Percentiles rank a stretch among this genome's conserved stretches.
phyloP scores from a whole-genome alignment of 2,329 filamentous ascomycete species.

The Clonostachys rosea region DNA sequence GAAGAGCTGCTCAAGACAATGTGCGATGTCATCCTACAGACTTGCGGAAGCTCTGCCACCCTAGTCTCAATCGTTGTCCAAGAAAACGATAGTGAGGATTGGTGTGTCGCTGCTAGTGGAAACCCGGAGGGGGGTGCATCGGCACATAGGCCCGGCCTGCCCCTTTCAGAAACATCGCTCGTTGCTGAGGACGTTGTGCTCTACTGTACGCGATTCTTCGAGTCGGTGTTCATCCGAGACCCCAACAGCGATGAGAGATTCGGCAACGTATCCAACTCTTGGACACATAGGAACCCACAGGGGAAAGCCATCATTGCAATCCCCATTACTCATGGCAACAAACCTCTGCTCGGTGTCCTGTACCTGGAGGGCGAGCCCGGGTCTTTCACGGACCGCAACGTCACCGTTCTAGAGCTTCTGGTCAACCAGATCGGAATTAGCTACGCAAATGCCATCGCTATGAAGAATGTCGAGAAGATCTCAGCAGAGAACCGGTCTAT shows the following conservation, averaged over 20 bases:
- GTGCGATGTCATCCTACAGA: slow-evolving; percentile 76
- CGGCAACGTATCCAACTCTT: slow-evolving; percentile 66
- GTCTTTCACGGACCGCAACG: slow-evolving; percentile 71
- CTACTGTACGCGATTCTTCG: slow-evolving; percentile 73
- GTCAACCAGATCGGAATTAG: slow-evolving; percentile 76
- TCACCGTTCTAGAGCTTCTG: slow-evolving; percentile 62
- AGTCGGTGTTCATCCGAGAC: slow-evolving; percentile 70
- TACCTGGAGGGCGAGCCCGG: slow-evolving; percentile 73
- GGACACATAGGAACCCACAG: slow-evolving; percentile 62
- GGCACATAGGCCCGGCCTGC: slow-evolving; percentile 61
- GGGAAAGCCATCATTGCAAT: slow-evolving; percentile 77
- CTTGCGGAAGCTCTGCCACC: slow-evolving; percentile 66
- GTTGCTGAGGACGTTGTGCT: slow-evolving; percentile 75
- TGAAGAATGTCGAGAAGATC: slow-evolving; percentile 71
- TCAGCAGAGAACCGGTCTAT: slow-evolving; percentile 75
- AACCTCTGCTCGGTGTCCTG: slow-evolving; percentile 66
- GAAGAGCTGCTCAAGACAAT: slow-evolving; percentile 75
- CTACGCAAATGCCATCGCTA: slow-evolving; percentile 62
- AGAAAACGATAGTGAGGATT: slow-evolving; percentile 54
- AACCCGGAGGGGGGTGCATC: slow-evolving; percentile 65
- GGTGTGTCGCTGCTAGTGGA: slow-evolving; percentile 71
- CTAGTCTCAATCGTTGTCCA: slow-evolving; percentile 71
- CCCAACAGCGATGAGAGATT: slow-evolving; percentile 73
- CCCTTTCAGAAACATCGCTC: slow-evolving; percentile 59
- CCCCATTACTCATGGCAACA: slow-evolving; percentile 71